Base-by-base conservation (phyloP, 2,329 filamentous ascomycete genomes). In the Metarhizium robertsii region DNA sequence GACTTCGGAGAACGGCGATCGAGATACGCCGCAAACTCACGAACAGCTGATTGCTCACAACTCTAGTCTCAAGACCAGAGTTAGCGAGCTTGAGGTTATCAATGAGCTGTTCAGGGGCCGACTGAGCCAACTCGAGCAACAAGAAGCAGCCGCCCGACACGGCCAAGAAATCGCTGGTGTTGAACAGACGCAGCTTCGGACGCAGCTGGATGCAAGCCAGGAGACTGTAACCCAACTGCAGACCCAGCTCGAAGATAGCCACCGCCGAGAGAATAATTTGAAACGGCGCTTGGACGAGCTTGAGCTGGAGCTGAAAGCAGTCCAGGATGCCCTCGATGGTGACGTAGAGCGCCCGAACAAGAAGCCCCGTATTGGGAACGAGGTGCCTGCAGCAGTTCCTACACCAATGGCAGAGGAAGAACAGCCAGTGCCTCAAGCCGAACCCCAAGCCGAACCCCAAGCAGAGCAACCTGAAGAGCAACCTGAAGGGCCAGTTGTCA, bases 51-150 rank as follows among this genome's bases (percentile, higher is more conserved):
- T 90, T 53, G 86, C 87, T 2, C 83, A 86, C 59, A 96, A 95
- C 69, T 88, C 88, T 5, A 87, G 85, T 52, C 78, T 97, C n/a
- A 95, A 95, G 74, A 99, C 94, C 0, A 86, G 94, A 46, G 92
- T 99, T 38, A 94, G 87, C 63, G 94, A 99, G 70, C 80, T 99
- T 29, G 94, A 99, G 68, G 82, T 99, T 53, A 96, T 99, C 75
- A 96, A 92, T 65, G 87, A 88, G 66, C 76, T 92, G 48, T 91
- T 90, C 69, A 79, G 86, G 52, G 86, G 86, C 42, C 82, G 87
- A 11, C 84, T 96, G 71, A 84, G 67, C 79, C 88, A 94, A 67
- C 77, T 94, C 13, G 90, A 95, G 67, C 82, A 85, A 61, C 87
- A 87, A 65, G 88, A 92, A 66, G 81, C 81, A 50, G 84, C 80